Conservation (phyloP, 306 rosid species). For the Quercus wislizeni region DNA sequence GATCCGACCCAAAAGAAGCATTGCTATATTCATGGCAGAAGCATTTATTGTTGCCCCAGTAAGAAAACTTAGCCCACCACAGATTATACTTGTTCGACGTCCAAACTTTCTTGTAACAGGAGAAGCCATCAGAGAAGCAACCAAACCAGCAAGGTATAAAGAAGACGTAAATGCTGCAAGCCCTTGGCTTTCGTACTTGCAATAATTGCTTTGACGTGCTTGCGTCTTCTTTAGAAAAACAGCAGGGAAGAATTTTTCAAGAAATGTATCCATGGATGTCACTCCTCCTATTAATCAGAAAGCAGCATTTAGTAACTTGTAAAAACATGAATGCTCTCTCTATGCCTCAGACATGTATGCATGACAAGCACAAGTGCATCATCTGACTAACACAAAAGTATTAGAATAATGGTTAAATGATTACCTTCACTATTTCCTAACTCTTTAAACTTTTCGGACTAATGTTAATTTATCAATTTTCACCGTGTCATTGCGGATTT, state of each 20-base stretch:
- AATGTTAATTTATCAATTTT: too few species aligned
- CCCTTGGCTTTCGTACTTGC: slow-evolving; percentile 83
- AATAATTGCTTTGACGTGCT: slow-evolving; percentile 84
- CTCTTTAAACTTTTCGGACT: too few species aligned
- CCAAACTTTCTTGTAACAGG: slow-evolving; percentile 73
- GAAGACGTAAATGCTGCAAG: slow-evolving; percentile 93
- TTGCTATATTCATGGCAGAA: slow-evolving; percentile 52
- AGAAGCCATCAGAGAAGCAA: slow-evolving; percentile 74
- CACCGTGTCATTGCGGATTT: neutral
- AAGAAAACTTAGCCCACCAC: slow-evolving; percentile 74
- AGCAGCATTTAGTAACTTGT: neutral
- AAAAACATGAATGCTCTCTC: neutral
- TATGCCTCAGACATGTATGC: neutral
- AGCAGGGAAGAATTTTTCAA: slow-evolving; percentile 59
- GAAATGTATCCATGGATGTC: slow-evolving; percentile 91
- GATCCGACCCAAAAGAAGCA: slow-evolving; percentile 80
- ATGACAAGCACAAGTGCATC: neutral
- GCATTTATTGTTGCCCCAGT: slow-evolving; percentile 72
- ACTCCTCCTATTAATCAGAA: slow-evolving; percentile 62
- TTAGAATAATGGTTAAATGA: too few species aligned
- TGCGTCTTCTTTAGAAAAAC: slow-evolving; percentile 55
- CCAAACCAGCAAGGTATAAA: slow-evolving; percentile 80
- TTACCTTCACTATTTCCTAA: too few species aligned
- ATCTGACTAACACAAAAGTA: neutral
- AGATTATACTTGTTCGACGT: slow-evolving; percentile 65